Evolutionary conservation across 73 alveolate genomes (phyloP).

Genomic region (Tetrahymena elliotti): DNA sequence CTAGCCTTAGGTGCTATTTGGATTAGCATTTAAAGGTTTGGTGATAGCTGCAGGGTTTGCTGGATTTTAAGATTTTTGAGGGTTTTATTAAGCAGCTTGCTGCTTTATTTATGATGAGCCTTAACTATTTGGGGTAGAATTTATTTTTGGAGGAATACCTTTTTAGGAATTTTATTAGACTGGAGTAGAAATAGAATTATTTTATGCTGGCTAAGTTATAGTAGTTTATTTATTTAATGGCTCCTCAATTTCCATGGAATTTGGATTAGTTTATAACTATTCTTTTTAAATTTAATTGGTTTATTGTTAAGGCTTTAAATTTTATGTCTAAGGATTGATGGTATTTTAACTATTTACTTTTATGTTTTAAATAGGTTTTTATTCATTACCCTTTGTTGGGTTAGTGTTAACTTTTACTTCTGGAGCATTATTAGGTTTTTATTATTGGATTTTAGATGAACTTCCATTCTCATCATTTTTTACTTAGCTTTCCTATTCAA

Average conservation of each 20-base stretch:
- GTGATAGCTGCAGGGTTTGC: not conserved
- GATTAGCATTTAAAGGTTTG: not conserved
- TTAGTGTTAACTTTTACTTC: not conserved
- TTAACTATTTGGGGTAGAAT: not conserved
- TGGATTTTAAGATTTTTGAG: not conserved
- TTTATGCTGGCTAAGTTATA: not conserved
- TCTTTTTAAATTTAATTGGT: not conserved
- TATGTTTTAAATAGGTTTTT: not conserved
- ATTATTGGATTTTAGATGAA: not conserved
- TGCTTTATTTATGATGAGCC: not conserved
- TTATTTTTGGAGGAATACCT: not conserved
- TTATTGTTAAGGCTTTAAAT: not conserved
- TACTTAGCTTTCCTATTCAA: not conserved
- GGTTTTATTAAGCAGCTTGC: not conserved
- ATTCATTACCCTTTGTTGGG: not conserved
- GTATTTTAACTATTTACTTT: no score
- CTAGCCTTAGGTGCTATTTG: not conserved
- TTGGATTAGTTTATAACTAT: not conserved
- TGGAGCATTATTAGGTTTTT: no score
- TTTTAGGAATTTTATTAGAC: not conserved
- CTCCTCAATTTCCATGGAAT: not conserved
- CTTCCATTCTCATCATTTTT: not conserved
- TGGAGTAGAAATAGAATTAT: not conserved
- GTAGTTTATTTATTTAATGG: not conserved
- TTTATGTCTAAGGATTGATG: not conserved